These are phyloP conservation scores for Dunaliella primolecta DNA, from an alignment of 139 green algal genomes.

Conservation along the genomic window DNA sequence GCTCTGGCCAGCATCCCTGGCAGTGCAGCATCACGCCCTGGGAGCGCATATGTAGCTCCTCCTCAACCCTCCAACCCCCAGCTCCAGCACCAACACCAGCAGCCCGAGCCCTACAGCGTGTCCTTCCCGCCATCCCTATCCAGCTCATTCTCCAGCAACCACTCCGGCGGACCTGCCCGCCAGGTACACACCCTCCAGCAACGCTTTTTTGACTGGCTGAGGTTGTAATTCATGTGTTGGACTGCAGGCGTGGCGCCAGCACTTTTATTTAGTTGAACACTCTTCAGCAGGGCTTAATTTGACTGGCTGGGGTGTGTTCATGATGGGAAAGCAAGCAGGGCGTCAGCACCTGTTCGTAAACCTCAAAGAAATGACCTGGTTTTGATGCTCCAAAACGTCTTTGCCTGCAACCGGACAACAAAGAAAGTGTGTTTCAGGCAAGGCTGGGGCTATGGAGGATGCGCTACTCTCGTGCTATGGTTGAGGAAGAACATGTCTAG, in stretches of 20 bases:
- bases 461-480: neutral
- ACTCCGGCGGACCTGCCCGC: neutral
- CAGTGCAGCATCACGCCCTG: neutral
- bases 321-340: neutral
- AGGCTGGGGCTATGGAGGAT: neutral
- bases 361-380: too few relatives aligned
- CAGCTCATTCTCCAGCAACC: constrained; percentile 2
- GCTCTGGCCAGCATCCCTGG: neutral
- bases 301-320: neutral
- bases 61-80: neutral
- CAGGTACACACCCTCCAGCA: neutral
- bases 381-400: neutral
- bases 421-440: neutral
- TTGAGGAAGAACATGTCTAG: neutral
- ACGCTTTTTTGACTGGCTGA: neutral
- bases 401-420: neutral
- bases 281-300: neutral
- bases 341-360: too few relatives aligned
- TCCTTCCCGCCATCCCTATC: constrained; percentile 1
- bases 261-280: neutral
- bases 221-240: neutral
- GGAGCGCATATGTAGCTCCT: neutral
- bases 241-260: neutral
- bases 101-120: neutral
- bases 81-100: neutral